Conservation (phyloP, 495 filamentous ascomycete genomes). For the Tuber microsphaerosporum region DNA sequence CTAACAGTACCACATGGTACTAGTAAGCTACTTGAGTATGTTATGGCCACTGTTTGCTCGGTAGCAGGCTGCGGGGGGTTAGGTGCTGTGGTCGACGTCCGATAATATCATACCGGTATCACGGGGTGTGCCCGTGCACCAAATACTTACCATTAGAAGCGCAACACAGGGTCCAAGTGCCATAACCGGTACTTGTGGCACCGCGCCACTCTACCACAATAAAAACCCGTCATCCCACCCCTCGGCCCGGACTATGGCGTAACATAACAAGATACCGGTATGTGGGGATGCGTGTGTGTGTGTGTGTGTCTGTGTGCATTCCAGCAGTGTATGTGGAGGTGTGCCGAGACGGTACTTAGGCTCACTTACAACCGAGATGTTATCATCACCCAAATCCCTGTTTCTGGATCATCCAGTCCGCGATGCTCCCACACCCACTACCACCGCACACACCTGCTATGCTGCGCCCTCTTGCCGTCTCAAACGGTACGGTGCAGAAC, state of each 20-base stretch:
- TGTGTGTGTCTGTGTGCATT: background rate
- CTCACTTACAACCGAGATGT: background rate
- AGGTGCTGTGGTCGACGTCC: background rate
- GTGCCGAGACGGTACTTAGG: background rate
- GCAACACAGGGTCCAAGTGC: background rate
- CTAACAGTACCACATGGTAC: background rate
- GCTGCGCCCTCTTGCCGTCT: too few relatives aligned
- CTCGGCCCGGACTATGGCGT: background rate
- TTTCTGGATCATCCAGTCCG: background rate
- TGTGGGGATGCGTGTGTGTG: background rate
- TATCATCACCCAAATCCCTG: constrained; percentile 3
- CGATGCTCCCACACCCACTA: background rate
- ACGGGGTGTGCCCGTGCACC: background rate
- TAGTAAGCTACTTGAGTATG: background rate
- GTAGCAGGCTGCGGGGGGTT: background rate
- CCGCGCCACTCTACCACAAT: background rate
- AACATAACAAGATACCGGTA: background rate
- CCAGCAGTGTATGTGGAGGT: background rate
- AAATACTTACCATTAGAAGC: background rate
- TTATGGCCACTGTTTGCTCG: too few relatives aligned
- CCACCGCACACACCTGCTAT: background rate
- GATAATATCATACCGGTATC: background rate
- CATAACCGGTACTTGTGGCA: background rate
- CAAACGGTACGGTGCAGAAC: background rate
- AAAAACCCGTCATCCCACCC: background rate